A percentile compares a stretch with the other conserved stretches of the same genome.
Evolutionary conservation across 176 grass and related monocot genomes (phyloP).

Genomic region (Ensete glaucum): DNA sequence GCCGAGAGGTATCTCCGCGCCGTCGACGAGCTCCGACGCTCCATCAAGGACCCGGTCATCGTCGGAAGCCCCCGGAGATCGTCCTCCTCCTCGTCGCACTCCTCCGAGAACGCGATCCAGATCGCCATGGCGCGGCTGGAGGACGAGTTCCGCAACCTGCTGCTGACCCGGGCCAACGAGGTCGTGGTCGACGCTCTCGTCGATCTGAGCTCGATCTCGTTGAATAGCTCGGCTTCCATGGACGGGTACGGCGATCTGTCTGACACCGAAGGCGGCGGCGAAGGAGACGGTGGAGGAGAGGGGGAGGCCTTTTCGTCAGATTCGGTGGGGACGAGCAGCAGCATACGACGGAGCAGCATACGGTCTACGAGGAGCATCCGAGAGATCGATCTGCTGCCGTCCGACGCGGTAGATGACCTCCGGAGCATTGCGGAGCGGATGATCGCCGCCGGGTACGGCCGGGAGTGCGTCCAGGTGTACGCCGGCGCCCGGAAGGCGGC

Average conservation of each 20-base stretch:
- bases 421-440: slow-evolving; percentile 11
- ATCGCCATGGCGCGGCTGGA: slow-evolving; percentile 69
- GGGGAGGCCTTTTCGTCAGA: background rate
- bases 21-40: slow-evolving; percentile 52
- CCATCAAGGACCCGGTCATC: slow-evolving; percentile 29
- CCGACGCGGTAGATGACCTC: slow-evolving; percentile 6
- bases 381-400: slow-evolving; percentile 9
- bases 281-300: background rate
- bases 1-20: slow-evolving; percentile 55
- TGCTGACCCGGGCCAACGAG: slow-evolving; percentile 40
- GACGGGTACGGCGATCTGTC: slow-evolving; percentile 21
- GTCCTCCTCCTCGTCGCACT: slow-evolving; percentile 4
- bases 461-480: slow-evolving; percentile 41
- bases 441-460: slow-evolving; percentile 13
- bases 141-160: slow-evolving; percentile 73
- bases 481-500: slow-evolving; percentile 55
- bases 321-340: background rate
- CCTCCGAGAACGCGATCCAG: slow-evolving; percentile 29
- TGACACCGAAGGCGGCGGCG: slow-evolving; percentile 8
- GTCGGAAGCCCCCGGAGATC: slow-evolving; percentile 59
- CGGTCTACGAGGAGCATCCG: slow-evolving; percentile 5
- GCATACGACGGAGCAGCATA: slow-evolving; percentile 7
- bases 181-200: slow-evolving; percentile 43
- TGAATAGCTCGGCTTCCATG: slow-evolving; percentile 9
- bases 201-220: slow-evolving; percentile 38